Conservation (phyloP, 208 protist genomes). For the Crithidia bombi region DNA sequence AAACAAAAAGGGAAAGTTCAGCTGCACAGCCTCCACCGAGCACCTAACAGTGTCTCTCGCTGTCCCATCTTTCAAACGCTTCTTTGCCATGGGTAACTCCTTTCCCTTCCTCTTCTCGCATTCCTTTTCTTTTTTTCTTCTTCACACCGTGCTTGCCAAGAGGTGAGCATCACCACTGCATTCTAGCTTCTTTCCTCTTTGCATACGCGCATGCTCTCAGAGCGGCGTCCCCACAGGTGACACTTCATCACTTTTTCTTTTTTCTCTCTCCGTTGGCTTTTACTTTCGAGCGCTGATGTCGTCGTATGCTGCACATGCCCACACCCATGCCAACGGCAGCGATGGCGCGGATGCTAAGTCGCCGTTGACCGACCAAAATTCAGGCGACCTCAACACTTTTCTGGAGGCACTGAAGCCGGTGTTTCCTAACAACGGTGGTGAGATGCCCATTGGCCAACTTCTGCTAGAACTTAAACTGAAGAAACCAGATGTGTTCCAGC, state of each 20-base stretch:
- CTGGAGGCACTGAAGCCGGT: conserved; percentile 38
- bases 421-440: conserved; percentile 40
- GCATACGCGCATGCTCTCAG: neutral
- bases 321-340: neutral
- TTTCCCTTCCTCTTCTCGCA: too few relatives aligned
- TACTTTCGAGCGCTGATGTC: neutral
- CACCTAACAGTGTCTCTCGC: too few relatives aligned
- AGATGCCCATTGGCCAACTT: conserved; percentile 58
- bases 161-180: neutral
- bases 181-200: neutral
- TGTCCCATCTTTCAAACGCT: too few relatives aligned
- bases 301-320: neutral
- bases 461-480: conserved; percentile 37
- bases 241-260: neutral
- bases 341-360: conserved; percentile 1
- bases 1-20: too few relatives aligned
- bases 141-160: neutral
- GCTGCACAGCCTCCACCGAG: too few relatives aligned
- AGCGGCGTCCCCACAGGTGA: too few relatives aligned
- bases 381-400: conserved; percentile 54
- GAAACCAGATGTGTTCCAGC: conserved; percentile 39
- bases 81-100: too few relatives aligned
- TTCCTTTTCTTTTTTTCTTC: neutral
- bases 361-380: conserved; percentile 43
- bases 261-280: neutral